Percentiles rank a stretch among this genome's conserved stretches.
Evolutionary conservation across 257 asterid genomes (phyloP).

Genomic region (Ajuga chamaepitys): DNA sequence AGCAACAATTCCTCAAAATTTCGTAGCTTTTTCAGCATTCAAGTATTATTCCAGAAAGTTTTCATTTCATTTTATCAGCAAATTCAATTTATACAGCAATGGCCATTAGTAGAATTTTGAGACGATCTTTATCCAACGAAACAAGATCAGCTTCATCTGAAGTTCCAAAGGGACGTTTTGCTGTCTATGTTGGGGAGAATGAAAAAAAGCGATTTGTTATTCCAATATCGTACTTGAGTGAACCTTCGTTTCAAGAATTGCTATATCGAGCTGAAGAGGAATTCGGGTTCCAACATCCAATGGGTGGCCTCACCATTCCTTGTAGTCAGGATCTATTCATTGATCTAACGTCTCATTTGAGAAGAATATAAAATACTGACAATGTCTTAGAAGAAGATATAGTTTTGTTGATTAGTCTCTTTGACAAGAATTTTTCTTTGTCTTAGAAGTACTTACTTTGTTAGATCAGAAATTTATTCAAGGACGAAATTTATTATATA

Average conservation of each 20-base stretch:
- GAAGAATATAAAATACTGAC: not conserved
- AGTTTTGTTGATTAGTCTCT: no score
- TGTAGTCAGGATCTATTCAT: conserved; percentile 23
- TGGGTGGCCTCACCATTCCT: conserved; percentile 35
- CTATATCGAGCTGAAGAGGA: conserved; percentile 24
- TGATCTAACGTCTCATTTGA: conserved; percentile 3
- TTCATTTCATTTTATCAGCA: not conserved
- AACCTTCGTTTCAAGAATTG: conserved; percentile 30
- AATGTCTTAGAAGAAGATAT: not conserved
- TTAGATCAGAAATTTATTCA: no score
- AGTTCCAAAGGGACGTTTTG: conserved; percentile 8
- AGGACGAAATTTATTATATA: no score
- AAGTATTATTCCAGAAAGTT: not conserved
- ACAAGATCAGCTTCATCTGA: not conserved
- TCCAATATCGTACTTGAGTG: conserved; percentile 21
- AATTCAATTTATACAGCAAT: not conserved
- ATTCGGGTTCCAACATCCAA: conserved; percentile 30
- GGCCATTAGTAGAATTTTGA: not conserved
- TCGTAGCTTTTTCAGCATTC: not conserved
- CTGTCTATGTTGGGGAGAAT: not conserved
- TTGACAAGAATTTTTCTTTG: no score
- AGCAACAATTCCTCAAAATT: not conserved
- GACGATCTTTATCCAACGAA: not conserved
- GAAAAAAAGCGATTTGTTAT: conserved; percentile 1
- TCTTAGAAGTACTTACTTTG: no score